phyloP scores from a whole-genome alignment of 371 early-diverging fungal genomes.

The Saksenaea oblongispora region DNA sequence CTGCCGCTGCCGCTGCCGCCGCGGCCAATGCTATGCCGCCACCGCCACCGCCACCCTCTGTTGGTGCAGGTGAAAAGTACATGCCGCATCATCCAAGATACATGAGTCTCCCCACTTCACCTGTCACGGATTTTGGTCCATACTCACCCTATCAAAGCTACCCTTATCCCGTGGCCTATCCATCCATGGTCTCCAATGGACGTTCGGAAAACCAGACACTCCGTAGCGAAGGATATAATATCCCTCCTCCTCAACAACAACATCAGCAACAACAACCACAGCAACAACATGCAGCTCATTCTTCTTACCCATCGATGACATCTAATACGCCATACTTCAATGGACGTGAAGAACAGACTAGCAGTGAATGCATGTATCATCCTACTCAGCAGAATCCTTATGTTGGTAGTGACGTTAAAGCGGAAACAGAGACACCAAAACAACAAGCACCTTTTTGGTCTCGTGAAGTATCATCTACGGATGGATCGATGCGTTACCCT shows the following conservation, averaged over 20 bases:
- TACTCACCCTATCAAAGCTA: conserved; percentile 25
- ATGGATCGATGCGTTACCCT: not conserved
- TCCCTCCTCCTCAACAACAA: not conserved
- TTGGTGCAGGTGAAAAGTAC: conserved; percentile 1
- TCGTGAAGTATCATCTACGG: not conserved
- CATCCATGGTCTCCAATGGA: not conserved
- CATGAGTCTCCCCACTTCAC: conserved; percentile 29
- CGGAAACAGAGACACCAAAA: not conserved
- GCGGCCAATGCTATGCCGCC: conserved; percentile 29
- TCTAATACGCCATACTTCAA: not conserved
- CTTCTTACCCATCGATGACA: not conserved
- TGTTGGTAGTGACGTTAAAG: conserved; percentile 6
- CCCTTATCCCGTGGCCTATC: conserved; percentile 19
- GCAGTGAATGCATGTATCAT: not conserved
- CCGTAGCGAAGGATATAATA: not conserved
- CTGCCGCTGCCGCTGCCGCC: conserved; percentile 26
- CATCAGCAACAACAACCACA: not conserved
- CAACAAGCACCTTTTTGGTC: not conserved
- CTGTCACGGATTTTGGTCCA: conserved; percentile 31
- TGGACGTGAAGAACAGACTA: not conserved
- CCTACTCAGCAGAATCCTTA: not conserved
- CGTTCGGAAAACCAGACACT: not conserved
- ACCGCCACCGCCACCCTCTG: conserved; percentile 17
- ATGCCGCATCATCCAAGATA: conserved; percentile 17
- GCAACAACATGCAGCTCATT: not conserved